Percentiles rank a stretch among this genome's conserved stretches.
Evolutionary conservation across 2,329 filamentous ascomycete genomes (phyloP).

Genomic region (Periconia sp.): DNA sequence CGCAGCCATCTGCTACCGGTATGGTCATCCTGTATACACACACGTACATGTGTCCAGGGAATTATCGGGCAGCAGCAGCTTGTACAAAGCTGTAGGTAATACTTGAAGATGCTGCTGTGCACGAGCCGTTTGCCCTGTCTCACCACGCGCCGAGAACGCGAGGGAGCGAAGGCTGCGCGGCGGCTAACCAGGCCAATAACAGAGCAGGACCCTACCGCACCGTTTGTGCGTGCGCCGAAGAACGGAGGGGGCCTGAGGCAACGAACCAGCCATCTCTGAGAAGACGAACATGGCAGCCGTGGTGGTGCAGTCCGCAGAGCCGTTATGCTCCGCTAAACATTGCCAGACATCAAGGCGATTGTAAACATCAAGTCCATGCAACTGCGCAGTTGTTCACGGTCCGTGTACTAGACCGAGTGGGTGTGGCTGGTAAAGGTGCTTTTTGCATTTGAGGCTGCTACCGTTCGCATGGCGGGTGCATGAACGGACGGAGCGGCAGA

Average conservation of each 20-base stretch:
- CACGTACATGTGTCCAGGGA: conserved; percentile 3
- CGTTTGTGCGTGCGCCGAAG: conserved; percentile 16
- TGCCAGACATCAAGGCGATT: too few species aligned
- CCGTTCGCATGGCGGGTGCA: conserved; percentile 33
- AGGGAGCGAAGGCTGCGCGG: conserved; percentile 16
- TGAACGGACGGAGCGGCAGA: conserved; percentile 16
- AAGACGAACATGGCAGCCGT: neutral
- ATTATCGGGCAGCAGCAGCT: neutral
- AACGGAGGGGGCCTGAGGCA: conserved; percentile 38
- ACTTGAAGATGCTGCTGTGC: neutral
- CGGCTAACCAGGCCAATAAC: neutral
- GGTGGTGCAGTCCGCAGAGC: too few species aligned
- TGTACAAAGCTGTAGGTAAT: neutral
- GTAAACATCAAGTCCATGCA: neutral
- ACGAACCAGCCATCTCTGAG: neutral
- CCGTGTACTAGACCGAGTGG: neutral
- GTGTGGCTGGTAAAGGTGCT: conserved; percentile 23
- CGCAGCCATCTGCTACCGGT: conserved; percentile 26
- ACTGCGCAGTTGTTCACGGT: neutral
- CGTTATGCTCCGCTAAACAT: too few species aligned
- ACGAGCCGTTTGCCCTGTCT: neutral
- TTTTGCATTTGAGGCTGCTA: conserved; percentile 24
- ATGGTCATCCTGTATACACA: conserved; percentile 16
- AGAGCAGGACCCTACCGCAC: neutral
- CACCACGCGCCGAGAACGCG: neutral